Base-by-base conservation (phyloP, 768 basidiomycete species). In the Gyrodon lividus region DNA sequence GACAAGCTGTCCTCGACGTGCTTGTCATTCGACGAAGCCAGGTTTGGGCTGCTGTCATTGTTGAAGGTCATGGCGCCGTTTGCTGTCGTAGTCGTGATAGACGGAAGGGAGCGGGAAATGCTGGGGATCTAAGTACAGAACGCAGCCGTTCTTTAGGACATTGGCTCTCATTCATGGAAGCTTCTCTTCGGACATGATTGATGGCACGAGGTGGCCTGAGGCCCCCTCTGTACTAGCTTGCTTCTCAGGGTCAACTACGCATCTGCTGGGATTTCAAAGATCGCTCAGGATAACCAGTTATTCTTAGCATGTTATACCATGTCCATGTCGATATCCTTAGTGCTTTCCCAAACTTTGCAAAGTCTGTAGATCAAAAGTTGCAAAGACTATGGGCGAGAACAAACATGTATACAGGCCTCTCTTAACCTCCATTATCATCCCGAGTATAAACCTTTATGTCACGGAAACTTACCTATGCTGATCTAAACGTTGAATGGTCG, bases 171-270 rank as follows among this genome's bases (percentile, higher is more conserved):
- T 46, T 35, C 17, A 28, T 28, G 20, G 30, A 5, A 16, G 44
- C 52, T 57, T 57, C 56, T 54, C 31, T 57, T 57, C 52, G 52
- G 53, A 28, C 33, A 49, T 38, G 26, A 17, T 35, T 50, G 39
- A 43, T 31, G 41, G 46, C 52, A 42, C 19, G 45, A 26, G 20
- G 12, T 46, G 13, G 48, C 37, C 30, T 22, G 48, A 54, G 51
- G 35, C 30, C 16, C 45, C 23, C 45, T 35, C 19, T 17, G 33
- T 23, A 28, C 41, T 53, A 6, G 43, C 41, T 46, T 33, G 14
- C 35, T 30, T 34, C 35, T 12, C 20, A 34, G 42, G 41, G 31
- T 20, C 12, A 14, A 17, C 20, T 30, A n/a, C n/a, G 24, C n/a
- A 12, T 33, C 26, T 39, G 22, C n/a, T n/a, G n/a, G n/a, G n/a